These are phyloP conservation scores for Stylosanthes scabra DNA, from an alignment of 331 rosid genomes.

Conservation along the genomic window DNA sequence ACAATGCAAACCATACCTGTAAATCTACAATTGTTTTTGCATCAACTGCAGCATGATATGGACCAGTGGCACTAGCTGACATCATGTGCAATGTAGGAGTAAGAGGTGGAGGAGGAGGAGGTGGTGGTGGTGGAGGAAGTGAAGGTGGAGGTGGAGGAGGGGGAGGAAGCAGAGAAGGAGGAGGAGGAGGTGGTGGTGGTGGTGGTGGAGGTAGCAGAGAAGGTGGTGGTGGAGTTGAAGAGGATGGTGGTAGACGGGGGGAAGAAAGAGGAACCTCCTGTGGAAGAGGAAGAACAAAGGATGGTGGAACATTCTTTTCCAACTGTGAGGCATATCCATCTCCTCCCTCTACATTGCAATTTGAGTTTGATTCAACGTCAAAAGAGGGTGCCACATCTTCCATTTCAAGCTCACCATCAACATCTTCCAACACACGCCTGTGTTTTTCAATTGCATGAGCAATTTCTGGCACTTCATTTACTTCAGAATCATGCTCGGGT, in stretches of 20 bases:
- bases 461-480: constrained; percentile 53
- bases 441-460: constrained; percentile 62
- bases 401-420: constrained; percentile 99
- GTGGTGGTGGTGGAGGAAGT: constrained; percentile 47
- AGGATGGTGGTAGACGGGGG: constrained; percentile 73
- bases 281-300: constrained; percentile 66
- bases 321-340: constrained; percentile 40
- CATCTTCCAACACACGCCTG: constrained; percentile 90
- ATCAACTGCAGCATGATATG: constrained; percentile 52
- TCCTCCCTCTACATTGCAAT: constrained; percentile 51
- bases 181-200: too few relatives aligned
- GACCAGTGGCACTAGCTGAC: constrained; percentile 47
- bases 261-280: constrained; percentile 70
- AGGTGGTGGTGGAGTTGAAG: constrained; percentile 70
- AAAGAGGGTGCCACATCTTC: constrained; percentile 95
- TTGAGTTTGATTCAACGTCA: constrained; percentile 61
- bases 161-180: constrained; percentile 66
- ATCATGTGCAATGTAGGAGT: constrained; percentile 38
- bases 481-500: constrained; percentile 73
- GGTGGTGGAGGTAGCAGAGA: constrained; percentile 37
- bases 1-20: constrained; percentile 54
- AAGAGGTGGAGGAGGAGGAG: constrained; percentile 45
- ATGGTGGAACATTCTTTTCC: constrained; percentile 51
- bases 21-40: constrained; percentile 56
- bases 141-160: constrained; percentile 61